Percentiles rank a stretch among this genome's conserved stretches.
Conservation (phyloP, 2,329 filamentous ascomycete species). For the Phaeosphaeria sp. region DNA sequence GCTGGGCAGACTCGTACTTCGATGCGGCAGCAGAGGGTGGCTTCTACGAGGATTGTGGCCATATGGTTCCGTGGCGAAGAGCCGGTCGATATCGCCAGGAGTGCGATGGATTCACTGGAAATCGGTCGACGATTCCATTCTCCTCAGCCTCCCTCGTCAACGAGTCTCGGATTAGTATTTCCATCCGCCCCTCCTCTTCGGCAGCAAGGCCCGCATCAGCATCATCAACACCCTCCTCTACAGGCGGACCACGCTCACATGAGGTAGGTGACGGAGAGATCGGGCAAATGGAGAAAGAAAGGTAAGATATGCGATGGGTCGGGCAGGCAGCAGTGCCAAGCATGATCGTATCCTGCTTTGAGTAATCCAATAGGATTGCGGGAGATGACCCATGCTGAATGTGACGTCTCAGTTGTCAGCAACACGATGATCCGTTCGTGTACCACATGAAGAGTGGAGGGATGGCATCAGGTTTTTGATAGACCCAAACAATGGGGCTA, state of each 20-base stretch:
- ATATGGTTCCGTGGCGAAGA: not conserved
- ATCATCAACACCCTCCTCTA: not conserved
- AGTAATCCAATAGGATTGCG: not conserved
- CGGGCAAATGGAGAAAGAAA: not conserved
- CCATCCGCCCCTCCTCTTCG: not conserved
- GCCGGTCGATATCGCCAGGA: not conserved
- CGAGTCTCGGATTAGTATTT: not conserved
- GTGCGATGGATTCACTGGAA: not conserved
- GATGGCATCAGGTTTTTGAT: too few relatives aligned
- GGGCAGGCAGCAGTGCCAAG: not conserved
- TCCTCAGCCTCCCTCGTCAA: not conserved
- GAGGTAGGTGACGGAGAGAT: not conserved
- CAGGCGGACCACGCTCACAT: not conserved
- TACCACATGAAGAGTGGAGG: not conserved
- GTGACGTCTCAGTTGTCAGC: not conserved
- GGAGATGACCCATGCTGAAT: not conserved
- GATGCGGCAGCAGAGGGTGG: constrained; percentile 4
- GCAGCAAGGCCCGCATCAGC: not conserved
- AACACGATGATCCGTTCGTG: not conserved
- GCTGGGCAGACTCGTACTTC: constrained; percentile 3
- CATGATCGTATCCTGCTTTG: not conserved
- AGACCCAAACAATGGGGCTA: too few relatives aligned
- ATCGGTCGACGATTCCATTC: not conserved
- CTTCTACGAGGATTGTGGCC: too few relatives aligned
- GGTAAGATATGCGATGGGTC: not conserved